Percentiles rank a stretch among this genome's conserved stretches.
These are phyloP conservation scores for Macrolepiota fuliginosa DNA, from an alignment of 768 basidiomycete genomes.

Conservation along the genomic window DNA sequence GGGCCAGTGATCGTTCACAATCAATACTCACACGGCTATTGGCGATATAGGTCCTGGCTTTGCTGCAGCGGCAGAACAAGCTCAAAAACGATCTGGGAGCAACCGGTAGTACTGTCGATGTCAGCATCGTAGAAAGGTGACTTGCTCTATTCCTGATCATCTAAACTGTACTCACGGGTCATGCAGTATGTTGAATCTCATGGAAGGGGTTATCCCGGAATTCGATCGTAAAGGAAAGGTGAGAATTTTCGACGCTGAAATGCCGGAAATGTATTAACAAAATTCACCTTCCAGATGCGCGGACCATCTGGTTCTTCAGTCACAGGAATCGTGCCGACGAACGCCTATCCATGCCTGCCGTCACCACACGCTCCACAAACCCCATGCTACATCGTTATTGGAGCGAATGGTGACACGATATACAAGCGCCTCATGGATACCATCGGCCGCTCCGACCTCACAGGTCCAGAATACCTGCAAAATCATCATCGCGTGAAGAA, in stretches of 20 bases:
- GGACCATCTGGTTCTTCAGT: constrained; percentile 74
- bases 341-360: constrained; percentile 67
- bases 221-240: constrained; percentile 72
- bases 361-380: constrained; percentile 30
- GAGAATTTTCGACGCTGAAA: constrained; percentile 1
- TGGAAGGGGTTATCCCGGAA: constrained; percentile 77
- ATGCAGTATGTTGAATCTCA: constrained; percentile 67
- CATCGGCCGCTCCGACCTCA: constrained; percentile 58
- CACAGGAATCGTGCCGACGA: constrained; percentile 74
- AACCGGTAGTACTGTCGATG: constrained; percentile 44
- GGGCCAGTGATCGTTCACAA: background rate
- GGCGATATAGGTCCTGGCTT: constrained; percentile 50
- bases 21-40: background rate
- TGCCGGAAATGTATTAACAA: background rate
- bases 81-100: constrained; percentile 24
- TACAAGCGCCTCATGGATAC: constrained; percentile 65
- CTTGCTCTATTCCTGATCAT: no score
- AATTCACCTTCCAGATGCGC: constrained; percentile 42
- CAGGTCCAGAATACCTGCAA: constrained; percentile 48
- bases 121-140: no score
- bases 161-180: no score
- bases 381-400: constrained; percentile 64
- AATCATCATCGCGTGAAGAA: constrained; percentile 63
- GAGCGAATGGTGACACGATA: constrained; percentile 69
- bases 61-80: no score